These are phyloP conservation scores for Rhodotorula babjevae DNA, from an alignment of 768 basidiomycete species.

Conservation along the genomic window DNA sequence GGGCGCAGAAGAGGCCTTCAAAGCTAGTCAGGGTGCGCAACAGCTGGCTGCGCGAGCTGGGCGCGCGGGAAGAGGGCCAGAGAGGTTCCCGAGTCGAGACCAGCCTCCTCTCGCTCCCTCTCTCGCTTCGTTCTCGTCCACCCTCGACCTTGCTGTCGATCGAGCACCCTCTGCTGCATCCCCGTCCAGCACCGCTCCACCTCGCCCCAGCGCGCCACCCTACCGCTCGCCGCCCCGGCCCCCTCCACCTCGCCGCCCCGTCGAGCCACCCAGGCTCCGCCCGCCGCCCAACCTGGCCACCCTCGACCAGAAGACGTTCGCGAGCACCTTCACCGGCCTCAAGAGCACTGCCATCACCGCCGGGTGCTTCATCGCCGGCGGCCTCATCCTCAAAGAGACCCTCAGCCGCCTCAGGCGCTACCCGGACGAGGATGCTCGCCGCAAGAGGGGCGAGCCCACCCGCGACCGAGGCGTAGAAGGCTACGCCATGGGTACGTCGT, in stretches of 20 bases:
- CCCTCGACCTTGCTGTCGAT: no score
- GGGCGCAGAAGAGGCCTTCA: no score
- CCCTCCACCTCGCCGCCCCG: neutral
- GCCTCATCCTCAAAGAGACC: slow-evolving; percentile 21
- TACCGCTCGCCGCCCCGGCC: neutral
- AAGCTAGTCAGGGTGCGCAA: no score
- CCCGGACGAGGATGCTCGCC: slow-evolving; percentile 27
- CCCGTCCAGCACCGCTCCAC: no score
- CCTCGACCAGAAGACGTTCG: slow-evolving; percentile 8
- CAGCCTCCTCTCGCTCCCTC: no score
- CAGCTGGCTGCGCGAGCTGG: no score
- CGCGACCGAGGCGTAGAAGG: slow-evolving; percentile 29
- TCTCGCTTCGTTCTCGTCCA: no score
- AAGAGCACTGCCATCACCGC: slow-evolving; percentile 35
- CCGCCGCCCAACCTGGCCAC: neutral
- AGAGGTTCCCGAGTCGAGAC: no score
- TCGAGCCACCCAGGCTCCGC: neutral
- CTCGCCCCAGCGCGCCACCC: no score
- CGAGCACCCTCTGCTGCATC: no score
- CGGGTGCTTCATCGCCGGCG: slow-evolving; percentile 26
- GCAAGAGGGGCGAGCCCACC: slow-evolving; percentile 10
- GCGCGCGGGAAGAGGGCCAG: no score
- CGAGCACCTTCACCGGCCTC: slow-evolving; percentile 14
- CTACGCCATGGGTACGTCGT: slow-evolving; percentile 26
- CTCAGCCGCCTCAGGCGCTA: slow-evolving; percentile 24